Base-by-base conservation (phyloP, 768 basidiomycete species). In the Suillus placidus region DNA sequence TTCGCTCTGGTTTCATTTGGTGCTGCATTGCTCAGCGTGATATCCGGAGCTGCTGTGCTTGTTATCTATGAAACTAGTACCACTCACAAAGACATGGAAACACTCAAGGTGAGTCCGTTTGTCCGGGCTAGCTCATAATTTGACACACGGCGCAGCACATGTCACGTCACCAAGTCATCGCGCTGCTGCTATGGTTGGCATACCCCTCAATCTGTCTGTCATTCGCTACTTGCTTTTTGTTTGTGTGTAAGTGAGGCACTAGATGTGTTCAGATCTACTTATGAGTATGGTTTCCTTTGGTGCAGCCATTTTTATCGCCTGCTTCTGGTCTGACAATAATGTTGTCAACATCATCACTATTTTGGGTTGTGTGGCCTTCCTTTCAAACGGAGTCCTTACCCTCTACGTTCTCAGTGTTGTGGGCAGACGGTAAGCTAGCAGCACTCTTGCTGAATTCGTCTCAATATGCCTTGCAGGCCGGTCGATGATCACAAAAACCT, bases 1-100 rank as follows among this genome's bases (percentile, higher is more conserved):
- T 12, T 60, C 18, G 58, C 38, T 6, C 20, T 60, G 30, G 3
- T 42, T 42, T 30, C 58, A 42, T 60, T 60, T 32, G 40, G 58
- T 20, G 38, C 40, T 18, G 58, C 58, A 38, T 42, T 60, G 26
- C 58, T 60, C 35, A 60, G 58, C 30, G 58, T 60, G 18, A 60
- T 60, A 42, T 42, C 58, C 7, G 58, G 58, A 60, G 40, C 58
- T 20, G 38, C 58, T 6, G 58, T 60, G 26, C 40, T 60, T 12
- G 9, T 60, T 18, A 60, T 60, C 18, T 60, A 60, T 20, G 58
- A 60, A 40, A 60, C 58, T 20, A 42, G 38, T 6, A 37, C 35
- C 40, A 30, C 40, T 42, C 40, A 60, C 10, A 20, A 60, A 30
- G 58, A 60, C 18, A 60, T 60, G 58, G 58, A 30, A 20, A 30